Conservation (phyloP, 1,284 basidiomycete species). For the Ceratobasidium sp. region DNA sequence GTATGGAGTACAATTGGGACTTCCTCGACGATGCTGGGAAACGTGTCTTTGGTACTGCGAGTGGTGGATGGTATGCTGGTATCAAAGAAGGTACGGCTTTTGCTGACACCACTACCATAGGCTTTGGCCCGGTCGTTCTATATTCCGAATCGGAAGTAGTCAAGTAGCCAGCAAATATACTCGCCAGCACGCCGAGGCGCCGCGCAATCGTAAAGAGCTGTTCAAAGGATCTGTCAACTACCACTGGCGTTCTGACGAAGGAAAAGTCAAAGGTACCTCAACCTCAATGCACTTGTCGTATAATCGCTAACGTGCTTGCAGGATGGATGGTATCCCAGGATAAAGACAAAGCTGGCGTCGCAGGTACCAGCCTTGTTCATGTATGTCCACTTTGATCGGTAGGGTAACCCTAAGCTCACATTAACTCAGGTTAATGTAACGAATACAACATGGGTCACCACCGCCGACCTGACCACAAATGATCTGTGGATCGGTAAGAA, state of each 20-base stretch:
- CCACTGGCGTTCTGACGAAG: constrained; percentile 41
- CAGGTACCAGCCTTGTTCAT: constrained; percentile 16
- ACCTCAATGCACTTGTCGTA: neutral
- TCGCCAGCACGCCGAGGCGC: constrained; percentile 28
- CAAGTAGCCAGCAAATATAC: constrained; percentile 33
- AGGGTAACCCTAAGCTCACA: neutral
- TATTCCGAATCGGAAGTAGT: constrained; percentile 42
- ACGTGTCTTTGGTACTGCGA: constrained; percentile 28
- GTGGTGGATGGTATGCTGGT: constrained; percentile 38
- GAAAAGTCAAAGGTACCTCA: constrained; percentile 20
- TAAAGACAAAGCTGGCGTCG: constrained; percentile 37
- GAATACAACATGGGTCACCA: constrained; percentile 32
- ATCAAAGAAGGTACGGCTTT: neutral
- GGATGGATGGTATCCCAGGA: constrained; percentile 42
- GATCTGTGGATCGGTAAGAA: constrained; percentile 38
- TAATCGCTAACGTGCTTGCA: neutral
- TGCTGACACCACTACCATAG: neutral
- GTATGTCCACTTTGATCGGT: neutral
- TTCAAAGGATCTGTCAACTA: constrained; percentile 43
- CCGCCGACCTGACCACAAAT: constrained; percentile 18
- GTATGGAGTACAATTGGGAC: constrained; percentile 34
- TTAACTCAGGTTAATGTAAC: constrained; percentile 23
- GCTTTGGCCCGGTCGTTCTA: constrained; percentile 43
- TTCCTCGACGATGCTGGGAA: constrained; percentile 22
- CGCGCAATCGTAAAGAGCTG: constrained; percentile 41